phyloP scores from a whole-genome alignment of 192 early-diverging fungal genomes.

The Helicostylum pulchrum region DNA sequence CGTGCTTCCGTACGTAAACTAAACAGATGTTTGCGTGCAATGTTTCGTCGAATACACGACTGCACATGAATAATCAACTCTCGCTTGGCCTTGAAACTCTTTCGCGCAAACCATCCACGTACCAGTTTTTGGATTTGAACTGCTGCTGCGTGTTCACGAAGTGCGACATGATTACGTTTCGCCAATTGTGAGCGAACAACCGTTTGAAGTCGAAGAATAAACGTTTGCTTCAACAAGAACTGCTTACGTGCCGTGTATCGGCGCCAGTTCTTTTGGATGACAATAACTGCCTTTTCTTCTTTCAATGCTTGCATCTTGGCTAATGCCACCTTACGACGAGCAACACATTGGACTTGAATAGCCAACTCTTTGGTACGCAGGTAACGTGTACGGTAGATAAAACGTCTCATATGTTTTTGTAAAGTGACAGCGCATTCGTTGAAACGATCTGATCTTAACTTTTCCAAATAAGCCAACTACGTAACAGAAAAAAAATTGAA shows the following conservation, averaged over 20 bases:
- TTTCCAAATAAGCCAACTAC: slow-evolving; percentile 78
- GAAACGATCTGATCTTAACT: slow-evolving; percentile 80
- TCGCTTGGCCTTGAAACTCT: slow-evolving; percentile 50
- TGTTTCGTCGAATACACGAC: slow-evolving; percentile 71
- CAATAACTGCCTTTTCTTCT: slow-evolving; percentile 63
- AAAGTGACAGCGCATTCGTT: slow-evolving; percentile 79
- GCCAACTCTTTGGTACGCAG: slow-evolving; percentile 52
- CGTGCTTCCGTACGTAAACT: slow-evolving; percentile 78
- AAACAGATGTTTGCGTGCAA: slow-evolving; percentile 67
- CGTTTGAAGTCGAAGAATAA: slow-evolving; percentile 66
- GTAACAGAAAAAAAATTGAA: background rate
- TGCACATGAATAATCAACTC: slow-evolving; percentile 74
- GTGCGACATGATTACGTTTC: slow-evolving; percentile 51
- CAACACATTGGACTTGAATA: slow-evolving; percentile 64
- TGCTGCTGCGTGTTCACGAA: slow-evolving; percentile 67
- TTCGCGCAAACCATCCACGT: slow-evolving; percentile 66
- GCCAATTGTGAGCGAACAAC: slow-evolving; percentile 58
- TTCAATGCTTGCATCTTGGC: slow-evolving; percentile 53
- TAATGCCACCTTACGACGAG: slow-evolving; percentile 60
- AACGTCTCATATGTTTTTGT: slow-evolving; percentile 83
- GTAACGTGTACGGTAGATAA: slow-evolving; percentile 62
- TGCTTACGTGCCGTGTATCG: slow-evolving; percentile 55
- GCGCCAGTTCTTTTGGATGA: slow-evolving; percentile 75
- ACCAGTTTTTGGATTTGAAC: slow-evolving; percentile 72
- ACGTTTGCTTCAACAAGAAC: slow-evolving; percentile 40